Evolutionary conservation across 163 green algal species (phyloP).

Genomic region (Coccomyxa subellipsoidea): DNA sequence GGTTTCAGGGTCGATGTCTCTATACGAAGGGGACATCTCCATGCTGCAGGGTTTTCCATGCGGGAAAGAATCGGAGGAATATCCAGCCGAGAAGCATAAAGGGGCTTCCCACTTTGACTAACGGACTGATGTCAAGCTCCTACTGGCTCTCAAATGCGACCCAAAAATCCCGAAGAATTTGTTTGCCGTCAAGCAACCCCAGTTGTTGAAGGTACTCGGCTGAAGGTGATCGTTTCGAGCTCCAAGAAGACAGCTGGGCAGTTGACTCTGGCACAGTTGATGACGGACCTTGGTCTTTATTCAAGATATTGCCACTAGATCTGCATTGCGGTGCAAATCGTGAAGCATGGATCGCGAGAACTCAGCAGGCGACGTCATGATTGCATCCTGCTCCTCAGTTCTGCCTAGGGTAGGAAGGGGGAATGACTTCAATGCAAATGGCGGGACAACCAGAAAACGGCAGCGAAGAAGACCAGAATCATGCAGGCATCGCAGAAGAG

Average conservation of each 20-base stretch:
- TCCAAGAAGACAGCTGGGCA: neutral
- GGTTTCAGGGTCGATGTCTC: too few relatives aligned
- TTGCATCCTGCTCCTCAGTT: conserved; percentile 9
- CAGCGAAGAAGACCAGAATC: neutral
- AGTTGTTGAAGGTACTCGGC: neutral
- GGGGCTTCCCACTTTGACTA: neutral
- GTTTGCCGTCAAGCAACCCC: neutral
- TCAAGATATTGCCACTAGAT: too few relatives aligned
- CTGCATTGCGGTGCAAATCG: neutral
- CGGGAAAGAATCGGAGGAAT: too few relatives aligned
- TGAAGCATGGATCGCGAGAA: neutral
- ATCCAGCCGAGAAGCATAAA: neutral
- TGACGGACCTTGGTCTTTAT: too few relatives aligned
- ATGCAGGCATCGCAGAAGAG: neutral
- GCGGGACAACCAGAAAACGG: neutral
- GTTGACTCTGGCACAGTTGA: too few relatives aligned
- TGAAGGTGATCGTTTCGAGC: neutral
- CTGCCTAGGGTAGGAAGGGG: neutral
- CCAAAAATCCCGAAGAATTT: neutral
- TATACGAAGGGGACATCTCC: too few relatives aligned
- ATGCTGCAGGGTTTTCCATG: neutral
- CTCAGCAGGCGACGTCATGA: neutral
- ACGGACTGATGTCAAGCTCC: neutral
- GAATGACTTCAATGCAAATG: neutral
- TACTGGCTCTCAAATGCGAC: neutral